Percentiles rank a stretch among this genome's conserved stretches.
phyloP scores from a whole-genome alignment of 192 early-diverging fungal genomes.

The Rhizoclosmatium globosum region DNA sequence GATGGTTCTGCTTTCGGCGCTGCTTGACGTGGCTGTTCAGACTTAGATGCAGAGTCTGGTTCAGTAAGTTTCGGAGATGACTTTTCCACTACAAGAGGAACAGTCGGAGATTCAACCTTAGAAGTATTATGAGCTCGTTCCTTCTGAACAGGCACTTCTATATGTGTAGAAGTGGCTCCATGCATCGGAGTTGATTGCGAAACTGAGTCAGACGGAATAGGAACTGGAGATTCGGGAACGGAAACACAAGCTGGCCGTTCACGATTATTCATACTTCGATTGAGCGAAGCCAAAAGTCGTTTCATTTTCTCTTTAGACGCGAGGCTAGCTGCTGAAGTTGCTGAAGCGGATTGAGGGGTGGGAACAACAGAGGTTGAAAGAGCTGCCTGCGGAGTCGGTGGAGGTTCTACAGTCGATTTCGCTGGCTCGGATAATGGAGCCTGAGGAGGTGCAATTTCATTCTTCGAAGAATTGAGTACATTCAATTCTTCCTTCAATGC shows the following conservation, averaged over 20 bases:
- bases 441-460: neutral
- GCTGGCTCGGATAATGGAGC: neutral
- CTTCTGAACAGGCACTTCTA: neutral
- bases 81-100: no score
- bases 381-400: neutral
- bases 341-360: no score
- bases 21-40: neutral
- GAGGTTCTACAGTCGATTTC: neutral
- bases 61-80: neutral
- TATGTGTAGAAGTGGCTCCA: neutral
- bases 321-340: no score
- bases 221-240: neutral
- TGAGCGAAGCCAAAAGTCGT: neutral
- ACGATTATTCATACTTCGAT: neutral
- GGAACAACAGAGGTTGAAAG: neutral
- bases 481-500: neutral
- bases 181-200: neutral
- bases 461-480: constrained; percentile 9
- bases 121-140: neutral
- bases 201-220: neutral
- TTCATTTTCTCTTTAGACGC: neutral
- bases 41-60: neutral
- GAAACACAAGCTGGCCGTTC: neutral
- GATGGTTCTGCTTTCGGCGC: neutral
- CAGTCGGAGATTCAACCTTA: neutral